A percentile compares a stretch with the other conserved stretches of the same genome.
phyloP scores from a whole-genome alignment of 148 eudicot genomes.

The Mesembryanthemum crystallinum region DNA sequence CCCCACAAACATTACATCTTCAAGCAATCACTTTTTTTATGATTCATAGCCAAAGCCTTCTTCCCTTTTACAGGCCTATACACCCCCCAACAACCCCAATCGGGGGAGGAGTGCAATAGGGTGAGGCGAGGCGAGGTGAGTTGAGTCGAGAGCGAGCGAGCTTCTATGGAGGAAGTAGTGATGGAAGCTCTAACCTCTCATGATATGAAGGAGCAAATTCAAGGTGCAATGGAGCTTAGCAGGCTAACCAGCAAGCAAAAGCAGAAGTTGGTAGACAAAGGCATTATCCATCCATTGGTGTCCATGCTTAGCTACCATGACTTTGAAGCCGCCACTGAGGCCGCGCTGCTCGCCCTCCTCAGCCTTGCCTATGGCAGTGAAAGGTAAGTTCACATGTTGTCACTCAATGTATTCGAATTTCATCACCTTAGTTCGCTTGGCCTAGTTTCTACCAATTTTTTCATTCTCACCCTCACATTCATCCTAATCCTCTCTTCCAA shows the following conservation, averaged over 20 bases:
- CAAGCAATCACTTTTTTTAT: constrained; percentile 40
- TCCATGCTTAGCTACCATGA: constrained; percentile 45
- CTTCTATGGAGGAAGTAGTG: constrained; percentile 38
- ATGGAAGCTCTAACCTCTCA: constrained; percentile 47
- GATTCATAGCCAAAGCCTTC: not conserved
- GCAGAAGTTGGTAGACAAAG: constrained; percentile 50
- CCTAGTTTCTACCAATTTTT: not conserved
- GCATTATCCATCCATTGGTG: constrained; percentile 44
- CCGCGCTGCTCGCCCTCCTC: constrained; percentile 67
- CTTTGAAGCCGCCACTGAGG: constrained; percentile 51
- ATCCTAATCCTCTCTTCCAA: no score
- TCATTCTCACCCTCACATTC: no score
- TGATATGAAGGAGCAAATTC: constrained; percentile 36
- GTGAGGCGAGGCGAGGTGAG: not conserved
- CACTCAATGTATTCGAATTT: not conserved
- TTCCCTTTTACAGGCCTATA: not conserved
- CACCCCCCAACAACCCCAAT: not conserved
- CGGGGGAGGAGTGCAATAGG: not conserved
- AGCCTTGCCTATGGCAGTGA: constrained; percentile 74
- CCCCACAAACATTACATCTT: constrained; percentile 21
- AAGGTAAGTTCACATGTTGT: constrained; percentile 28
- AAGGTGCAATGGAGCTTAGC: constrained; percentile 42
- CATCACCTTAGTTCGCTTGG: not conserved
- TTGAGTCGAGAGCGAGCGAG: not conserved
- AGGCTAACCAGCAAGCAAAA: constrained; percentile 50